A percentile compares a stretch with the other conserved stretches of the same genome.
Conservation (phyloP, 2,329 filamentous ascomycete genomes). For the Drechslerella dactyloides region DNA sequence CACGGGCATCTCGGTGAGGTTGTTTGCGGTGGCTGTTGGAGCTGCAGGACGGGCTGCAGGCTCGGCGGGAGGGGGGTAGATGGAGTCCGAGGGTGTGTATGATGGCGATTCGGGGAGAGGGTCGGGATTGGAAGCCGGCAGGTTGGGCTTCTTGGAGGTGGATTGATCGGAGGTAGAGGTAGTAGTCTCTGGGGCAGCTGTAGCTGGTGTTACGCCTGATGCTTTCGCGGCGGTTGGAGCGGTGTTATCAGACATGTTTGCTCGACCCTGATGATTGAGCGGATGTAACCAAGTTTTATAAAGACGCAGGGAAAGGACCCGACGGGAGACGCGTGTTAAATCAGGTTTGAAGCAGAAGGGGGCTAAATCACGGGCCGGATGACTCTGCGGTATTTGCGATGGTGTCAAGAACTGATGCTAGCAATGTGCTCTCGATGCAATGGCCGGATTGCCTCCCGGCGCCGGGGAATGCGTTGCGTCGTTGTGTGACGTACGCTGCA, state of each 20-base stretch:
- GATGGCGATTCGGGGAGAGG: slow-evolving; percentile 41
- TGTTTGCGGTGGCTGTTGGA: slow-evolving; percentile 34
- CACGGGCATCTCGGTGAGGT: slow-evolving; percentile 37
- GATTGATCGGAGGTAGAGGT: slow-evolving; percentile 10
- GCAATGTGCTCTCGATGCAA: background rate
- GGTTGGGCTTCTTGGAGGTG: slow-evolving; percentile 27
- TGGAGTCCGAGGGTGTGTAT: slow-evolving; percentile 35
- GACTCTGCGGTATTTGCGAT: slow-evolving; percentile 16
- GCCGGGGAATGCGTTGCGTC: slow-evolving; percentile 43
- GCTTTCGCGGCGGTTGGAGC: slow-evolving; percentile 44
- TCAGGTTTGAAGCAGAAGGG: background rate
- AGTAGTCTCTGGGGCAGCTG: slow-evolving; percentile 24
- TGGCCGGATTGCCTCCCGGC: slow-evolving; percentile 4
- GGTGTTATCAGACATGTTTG: slow-evolving; percentile 28
- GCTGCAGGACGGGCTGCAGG: slow-evolving; percentile 31
- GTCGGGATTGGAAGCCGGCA: slow-evolving; percentile 43
- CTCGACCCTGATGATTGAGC: background rate
- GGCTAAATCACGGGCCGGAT: background rate
- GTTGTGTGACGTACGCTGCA: slow-evolving; percentile 46
- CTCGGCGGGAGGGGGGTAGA: slow-evolving; percentile 40
- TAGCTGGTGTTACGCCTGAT: slow-evolving; percentile 41
- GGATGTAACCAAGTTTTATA: background rate
- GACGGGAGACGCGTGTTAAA: too few relatives aligned
- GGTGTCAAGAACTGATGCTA: slow-evolving; percentile 28
- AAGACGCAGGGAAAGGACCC: too few relatives aligned